Percentiles rank a stretch among this genome's conserved stretches.
Conservation (phyloP, 2,329 filamentous ascomycete species). For the Calonectria multiphialidica region DNA sequence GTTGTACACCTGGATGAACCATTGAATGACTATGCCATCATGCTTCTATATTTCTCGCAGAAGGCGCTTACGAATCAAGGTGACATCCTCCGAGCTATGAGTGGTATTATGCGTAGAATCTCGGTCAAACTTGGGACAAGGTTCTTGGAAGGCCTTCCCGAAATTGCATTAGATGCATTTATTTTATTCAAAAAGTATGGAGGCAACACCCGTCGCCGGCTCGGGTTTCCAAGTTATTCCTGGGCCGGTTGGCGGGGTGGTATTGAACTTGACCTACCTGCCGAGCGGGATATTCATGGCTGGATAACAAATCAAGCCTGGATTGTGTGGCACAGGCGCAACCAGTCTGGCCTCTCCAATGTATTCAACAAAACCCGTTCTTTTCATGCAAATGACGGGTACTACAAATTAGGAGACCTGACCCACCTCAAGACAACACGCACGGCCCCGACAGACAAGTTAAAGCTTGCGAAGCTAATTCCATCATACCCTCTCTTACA, state of each 20-base stretch:
- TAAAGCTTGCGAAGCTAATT: not conserved
- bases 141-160: slow-evolving; percentile 14
- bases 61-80: slow-evolving; percentile 10
- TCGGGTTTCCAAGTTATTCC: slow-evolving; percentile 26
- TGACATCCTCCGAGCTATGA: slow-evolving; percentile 13
- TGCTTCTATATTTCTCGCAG: slow-evolving; percentile 11
- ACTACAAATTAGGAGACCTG: not conserved
- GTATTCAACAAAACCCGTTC: no score
- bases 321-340: slow-evolving; percentile 32
- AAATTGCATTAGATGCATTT: slow-evolving; percentile 11
- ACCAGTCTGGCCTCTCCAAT: not conserved
- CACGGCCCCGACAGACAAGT: not conserved
- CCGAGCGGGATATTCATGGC: no score
- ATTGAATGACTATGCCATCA: not conserved
- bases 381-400: no score
- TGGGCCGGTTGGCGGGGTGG: slow-evolving; percentile 30
- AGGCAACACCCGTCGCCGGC: not conserved
- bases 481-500: slow-evolving; percentile 19
- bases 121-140: not conserved
- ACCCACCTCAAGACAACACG: not conserved
- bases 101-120: slow-evolving; percentile 10
- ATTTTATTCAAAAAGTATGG: not conserved
- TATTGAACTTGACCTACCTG: no score
- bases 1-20: no score
- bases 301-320: slow-evolving; percentile 12